These are phyloP conservation scores for Fusarium keratoplasticum DNA, from an alignment of 2,329 filamentous ascomycete genomes.

Conservation along the genomic window DNA sequence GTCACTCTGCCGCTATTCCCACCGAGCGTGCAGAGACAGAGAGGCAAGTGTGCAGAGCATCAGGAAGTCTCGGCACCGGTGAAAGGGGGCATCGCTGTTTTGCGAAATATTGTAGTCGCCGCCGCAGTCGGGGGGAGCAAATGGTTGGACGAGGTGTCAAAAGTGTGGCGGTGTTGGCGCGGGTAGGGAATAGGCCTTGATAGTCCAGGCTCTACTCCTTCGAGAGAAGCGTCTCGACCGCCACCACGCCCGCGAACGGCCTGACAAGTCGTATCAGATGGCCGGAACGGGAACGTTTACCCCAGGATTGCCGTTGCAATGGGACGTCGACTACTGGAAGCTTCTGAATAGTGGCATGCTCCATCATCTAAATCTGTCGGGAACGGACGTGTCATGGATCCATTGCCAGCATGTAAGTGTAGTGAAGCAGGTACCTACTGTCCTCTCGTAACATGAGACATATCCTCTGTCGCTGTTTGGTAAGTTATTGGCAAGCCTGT, in stretches of 20 bases:
- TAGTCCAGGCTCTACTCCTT: neutral
- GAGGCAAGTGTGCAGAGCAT: conserved; percentile 6
- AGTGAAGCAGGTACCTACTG: neutral
- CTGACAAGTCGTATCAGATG: conserved; percentile 37
- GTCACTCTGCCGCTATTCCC: conserved; percentile 12
- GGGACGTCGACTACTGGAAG: conserved; percentile 16
- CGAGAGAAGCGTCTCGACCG: conserved; percentile 34
- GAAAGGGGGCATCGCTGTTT: neutral
- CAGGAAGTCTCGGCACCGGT: neutral
- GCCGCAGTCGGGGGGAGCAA: neutral
- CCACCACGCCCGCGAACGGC: conserved; percentile 16
- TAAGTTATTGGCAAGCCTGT: neutral
- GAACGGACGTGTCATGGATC: neutral
- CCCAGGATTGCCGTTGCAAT: conserved; percentile 41
- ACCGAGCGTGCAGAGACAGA: neutral
- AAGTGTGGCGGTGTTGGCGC: neutral
- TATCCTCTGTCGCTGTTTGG: neutral
- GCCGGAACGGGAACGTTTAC: conserved; percentile 24
- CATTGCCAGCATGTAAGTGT: neutral
- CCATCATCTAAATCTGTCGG: neutral
- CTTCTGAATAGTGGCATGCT: conserved; percentile 32
- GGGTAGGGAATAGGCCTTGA: neutral
- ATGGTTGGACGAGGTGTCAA: neutral
- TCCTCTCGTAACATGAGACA: conserved; percentile 7
- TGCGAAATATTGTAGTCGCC: neutral